Percentiles rank a stretch among this genome's conserved stretches.
Evolutionary conservation across 2,329 filamentous ascomycete species (phyloP).

Genomic region (Fusarium dlaminii): DNA sequence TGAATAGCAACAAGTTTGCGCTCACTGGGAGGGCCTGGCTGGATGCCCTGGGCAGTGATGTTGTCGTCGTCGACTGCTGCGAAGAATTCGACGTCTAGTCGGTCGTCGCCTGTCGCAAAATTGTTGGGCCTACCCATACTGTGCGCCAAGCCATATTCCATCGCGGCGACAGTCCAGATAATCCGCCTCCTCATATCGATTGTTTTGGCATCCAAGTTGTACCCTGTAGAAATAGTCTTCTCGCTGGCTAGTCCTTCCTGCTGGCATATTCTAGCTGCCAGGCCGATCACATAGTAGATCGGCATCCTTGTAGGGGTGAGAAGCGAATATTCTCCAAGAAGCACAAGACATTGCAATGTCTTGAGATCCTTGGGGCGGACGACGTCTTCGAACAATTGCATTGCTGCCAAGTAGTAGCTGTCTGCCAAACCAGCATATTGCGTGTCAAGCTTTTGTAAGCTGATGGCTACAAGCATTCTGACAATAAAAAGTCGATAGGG

Average conservation of each 20-base stretch:
- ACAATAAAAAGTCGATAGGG: slow-evolving; percentile 88
- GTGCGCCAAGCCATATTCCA: slow-evolving; percentile 90
- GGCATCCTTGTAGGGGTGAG: slow-evolving; percentile 91
- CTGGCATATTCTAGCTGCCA: slow-evolving; percentile 88
- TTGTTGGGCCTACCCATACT: slow-evolving; percentile 87
- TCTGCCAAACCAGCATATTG: slow-evolving; percentile 94
- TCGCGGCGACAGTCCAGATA: slow-evolving; percentile 86
- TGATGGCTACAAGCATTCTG: slow-evolving; percentile 93
- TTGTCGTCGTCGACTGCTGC: slow-evolving; percentile 82
- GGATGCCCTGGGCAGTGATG: slow-evolving; percentile 81
- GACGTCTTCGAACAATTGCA: slow-evolving; percentile 83
- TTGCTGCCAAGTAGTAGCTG: slow-evolving; percentile 91
- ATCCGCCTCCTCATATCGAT: slow-evolving; percentile 90
- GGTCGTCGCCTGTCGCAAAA: slow-evolving; percentile 82
- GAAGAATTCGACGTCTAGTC: slow-evolving; percentile 88
- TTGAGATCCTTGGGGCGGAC: slow-evolving; percentile 89
- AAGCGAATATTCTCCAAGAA: slow-evolving; percentile 92
- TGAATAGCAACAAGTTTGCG: slow-evolving; percentile 92
- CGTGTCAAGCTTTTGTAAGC: slow-evolving; percentile 88
- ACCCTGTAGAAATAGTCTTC: slow-evolving; percentile 78
- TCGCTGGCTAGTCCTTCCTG: slow-evolving; percentile 89
- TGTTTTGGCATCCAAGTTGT: slow-evolving; percentile 74
- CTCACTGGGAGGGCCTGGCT: slow-evolving; percentile 75
- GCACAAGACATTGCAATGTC: slow-evolving; percentile 86
- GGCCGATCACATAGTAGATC: slow-evolving; percentile 91